Evolutionary conservation across 306 rosid genomes (phyloP).

Genomic region (Inga leiocalycina): DNA sequence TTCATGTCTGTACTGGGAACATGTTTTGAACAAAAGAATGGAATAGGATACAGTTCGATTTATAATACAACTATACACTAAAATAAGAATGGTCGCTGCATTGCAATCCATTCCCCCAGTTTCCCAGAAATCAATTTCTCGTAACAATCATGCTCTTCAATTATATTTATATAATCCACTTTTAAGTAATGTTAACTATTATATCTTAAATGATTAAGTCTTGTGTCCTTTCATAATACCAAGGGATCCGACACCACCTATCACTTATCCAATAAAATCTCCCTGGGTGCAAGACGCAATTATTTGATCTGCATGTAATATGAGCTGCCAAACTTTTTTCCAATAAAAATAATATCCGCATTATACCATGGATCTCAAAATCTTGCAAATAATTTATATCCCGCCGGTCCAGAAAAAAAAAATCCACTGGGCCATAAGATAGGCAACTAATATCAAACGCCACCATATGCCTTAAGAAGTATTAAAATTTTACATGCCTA

Average conservation of each 20-base stretch:
- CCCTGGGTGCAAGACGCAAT: not conserved
- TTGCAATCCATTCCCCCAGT: not conserved
- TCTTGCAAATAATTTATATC: not conserved
- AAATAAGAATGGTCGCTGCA: not conserved
- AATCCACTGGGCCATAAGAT: not conserved
- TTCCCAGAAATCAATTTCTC: not conserved
- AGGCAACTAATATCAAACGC: not conserved
- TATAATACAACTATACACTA: not conserved
- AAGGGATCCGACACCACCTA: slow-evolving; percentile 4
- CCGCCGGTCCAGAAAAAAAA: not conserved
- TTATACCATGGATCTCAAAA: slow-evolving; percentile 11
- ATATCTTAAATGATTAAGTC: not conserved
- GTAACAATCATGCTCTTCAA: not conserved
- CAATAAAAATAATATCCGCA: not conserved
- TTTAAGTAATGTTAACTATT: not conserved
- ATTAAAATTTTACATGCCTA: not conserved
- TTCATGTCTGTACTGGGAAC: slow-evolving; percentile 4
- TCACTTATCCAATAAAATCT: slow-evolving; percentile 9
- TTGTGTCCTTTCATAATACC: not conserved
- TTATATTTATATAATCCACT: slow-evolving; percentile 10
- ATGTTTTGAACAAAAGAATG: not conserved
- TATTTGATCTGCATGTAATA: not conserved
- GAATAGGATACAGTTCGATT: slow-evolving; percentile 1
- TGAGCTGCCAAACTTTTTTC: not conserved
- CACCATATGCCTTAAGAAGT: not conserved